Base-by-base conservation (phyloP, 2,329 filamentous ascomycete genomes). In the Neobulgaria alba region DNA sequence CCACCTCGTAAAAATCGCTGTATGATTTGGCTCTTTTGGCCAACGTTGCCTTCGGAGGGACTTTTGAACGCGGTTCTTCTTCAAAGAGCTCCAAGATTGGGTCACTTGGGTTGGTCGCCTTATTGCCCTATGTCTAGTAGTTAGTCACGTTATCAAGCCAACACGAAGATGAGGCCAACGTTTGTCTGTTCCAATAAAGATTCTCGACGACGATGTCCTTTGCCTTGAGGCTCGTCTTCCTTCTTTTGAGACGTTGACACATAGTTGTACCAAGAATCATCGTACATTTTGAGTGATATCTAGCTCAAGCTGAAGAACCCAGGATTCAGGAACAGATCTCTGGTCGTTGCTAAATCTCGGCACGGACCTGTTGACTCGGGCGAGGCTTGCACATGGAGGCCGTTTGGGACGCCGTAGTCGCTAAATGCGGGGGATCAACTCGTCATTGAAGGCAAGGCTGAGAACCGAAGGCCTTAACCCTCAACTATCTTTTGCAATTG, bases 231-330 rank as follows among this genome's bases (percentile, higher is more conserved):
- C 17, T 67, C 62, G 32, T 66, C 54, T n/a, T 65, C 63, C 45
- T 67, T 67, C 53, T 69, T 73, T 43, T 72, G 65, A 39, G 74
- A 63, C 41, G 82, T 76, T 18, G 82, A 75, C 49, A 85, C 76
- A 57, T 86, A 81, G 59, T 74, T 85, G 65, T 89, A 87, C 84
- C 85, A 90, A 20, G 82, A 79, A 62, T 90, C 85, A 63, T 90
- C 85, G 61, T 85, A 85, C 82, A 87, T 88, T 52, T 51, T 67
- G 36, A 19, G 12, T 32, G 30, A 15, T 21, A 16, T 21, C 29
- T 30, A 29, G 23, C 32, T 17, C 20, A 30, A 32, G 30, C 26
- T 26, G 18, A 20, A 35, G 14, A 19, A 10, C 20, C 5, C 33
- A 20, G 33, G 9, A 16, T 20, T 14, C 4, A 21, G 15, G 33